Base-by-base conservation (phyloP, 78 protist species). In the Mantamonas sphyraenae region DNA sequence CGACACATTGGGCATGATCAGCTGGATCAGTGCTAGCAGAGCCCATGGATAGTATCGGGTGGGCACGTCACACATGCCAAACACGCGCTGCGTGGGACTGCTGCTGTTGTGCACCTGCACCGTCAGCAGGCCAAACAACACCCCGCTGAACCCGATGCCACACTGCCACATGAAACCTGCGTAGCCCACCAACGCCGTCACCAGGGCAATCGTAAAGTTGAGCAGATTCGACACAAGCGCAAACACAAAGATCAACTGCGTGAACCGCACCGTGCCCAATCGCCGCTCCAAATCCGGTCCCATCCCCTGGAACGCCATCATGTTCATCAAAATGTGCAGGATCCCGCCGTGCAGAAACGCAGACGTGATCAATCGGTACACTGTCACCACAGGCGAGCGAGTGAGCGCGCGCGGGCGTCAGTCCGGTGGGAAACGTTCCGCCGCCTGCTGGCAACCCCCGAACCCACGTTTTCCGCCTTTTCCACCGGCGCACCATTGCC, bases 11-110 rank as follows among this genome's bases (percentile, higher is more conserved):
- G 56, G 33, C 63, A 71, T 53, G 28, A 71, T 19, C 14, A 71
- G 24, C 40, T 71, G 75, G 69, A 71, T 30, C 9, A 71, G 20
- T 4, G 16, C 35, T 9, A 71, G 50, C 42, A 71, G 42, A 3
- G 64, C 24, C 75, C 75, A 71, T 3, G 75, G 75, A 9, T 71
- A 71, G 34, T 7, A 8, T 16, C 64, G 24, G 14, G 42, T 9
- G 42, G 75, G 75, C 34, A 71, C 75, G 34, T 7, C 53, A 45
- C 65, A 42, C 14, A 71, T 7, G 24, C 75, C 75, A 45, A 71
- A 71, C 16, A 71, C 40, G 26, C 50, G 5, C n/a, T n/a, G 45
- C 10, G 5, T 24, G 39, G 45, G 10, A 10, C 3, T 5, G 12
- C 16, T 47, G 12, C 16, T 47, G 12, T 47, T 10, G 31, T 71